These are phyloP conservation scores for Ilex paraguariensis DNA, from an alignment of 305 asterid species.

Conservation along the genomic window DNA sequence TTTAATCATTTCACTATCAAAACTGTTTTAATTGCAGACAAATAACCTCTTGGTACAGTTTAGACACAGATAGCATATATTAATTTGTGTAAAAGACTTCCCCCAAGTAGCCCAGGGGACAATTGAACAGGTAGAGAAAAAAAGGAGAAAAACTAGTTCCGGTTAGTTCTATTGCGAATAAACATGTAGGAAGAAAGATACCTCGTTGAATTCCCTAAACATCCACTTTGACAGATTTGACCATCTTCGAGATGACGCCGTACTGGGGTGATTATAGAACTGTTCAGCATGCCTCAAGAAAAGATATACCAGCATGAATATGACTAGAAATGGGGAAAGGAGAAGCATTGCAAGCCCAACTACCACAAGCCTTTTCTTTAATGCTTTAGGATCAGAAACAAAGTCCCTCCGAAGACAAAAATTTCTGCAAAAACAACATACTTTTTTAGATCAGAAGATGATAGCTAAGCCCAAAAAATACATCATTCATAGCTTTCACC, in stretches of 20 bases:
- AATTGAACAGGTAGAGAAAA: too few species aligned
- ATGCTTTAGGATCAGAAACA: conserved; percentile 72
- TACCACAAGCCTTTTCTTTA: conserved; percentile 84
- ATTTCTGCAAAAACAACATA: conserved; percentile 52
- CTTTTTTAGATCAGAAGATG: neutral
- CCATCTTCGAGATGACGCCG: conserved; percentile 97
- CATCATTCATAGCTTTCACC: neutral
- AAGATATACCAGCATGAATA: conserved; percentile 94
- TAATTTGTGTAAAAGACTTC: too few species aligned
- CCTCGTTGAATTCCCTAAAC: conserved; percentile 97
- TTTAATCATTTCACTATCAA: too few species aligned
- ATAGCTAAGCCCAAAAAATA: neutral
- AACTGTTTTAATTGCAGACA: too few species aligned
- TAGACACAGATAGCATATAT: too few species aligned
- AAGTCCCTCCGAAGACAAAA: conserved; percentile 76
- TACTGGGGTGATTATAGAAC: conserved; percentile 93
- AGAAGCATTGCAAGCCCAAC: conserved; percentile 80
- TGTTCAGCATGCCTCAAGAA: conserved; percentile 98
- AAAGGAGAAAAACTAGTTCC: neutral
- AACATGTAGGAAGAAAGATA: conserved; percentile 24
- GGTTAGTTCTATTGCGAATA: too few species aligned
- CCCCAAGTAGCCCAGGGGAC: too few species aligned
- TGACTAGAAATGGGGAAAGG: conserved; percentile 92
- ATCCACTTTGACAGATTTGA: conserved; percentile 97
- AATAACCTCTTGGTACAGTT: too few species aligned